A percentile compares a stretch with the other conserved stretches of the same genome.
These are phyloP conservation scores for Selenicereus undatus DNA, from an alignment of 148 eudicot genomes.

Conservation along the genomic window DNA sequence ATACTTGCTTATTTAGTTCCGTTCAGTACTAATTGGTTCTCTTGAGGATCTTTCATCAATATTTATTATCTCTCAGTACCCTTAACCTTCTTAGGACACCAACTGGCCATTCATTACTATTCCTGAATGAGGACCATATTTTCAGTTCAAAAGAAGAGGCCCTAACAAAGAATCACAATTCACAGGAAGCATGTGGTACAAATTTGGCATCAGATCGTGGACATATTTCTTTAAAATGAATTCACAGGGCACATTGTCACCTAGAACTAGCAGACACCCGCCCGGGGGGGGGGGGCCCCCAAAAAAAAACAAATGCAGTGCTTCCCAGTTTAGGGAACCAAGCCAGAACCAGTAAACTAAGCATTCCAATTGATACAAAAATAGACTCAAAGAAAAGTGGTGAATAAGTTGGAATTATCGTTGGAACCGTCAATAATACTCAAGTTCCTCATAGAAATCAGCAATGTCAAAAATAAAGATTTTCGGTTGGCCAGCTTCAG, in stretches of 20 bases:
- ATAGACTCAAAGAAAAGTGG: background rate
- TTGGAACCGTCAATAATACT: background rate
- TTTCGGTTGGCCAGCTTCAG: background rate
- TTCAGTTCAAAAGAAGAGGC: too few relatives aligned
- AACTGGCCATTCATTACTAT: too few relatives aligned
- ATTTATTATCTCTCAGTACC: too few relatives aligned
- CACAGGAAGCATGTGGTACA: background rate
- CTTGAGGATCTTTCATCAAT: too few relatives aligned
- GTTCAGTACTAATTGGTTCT: too few relatives aligned
- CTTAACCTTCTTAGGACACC: too few relatives aligned
- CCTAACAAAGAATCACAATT: too few relatives aligned
- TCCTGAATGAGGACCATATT: too few relatives aligned
- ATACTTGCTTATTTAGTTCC: too few relatives aligned
- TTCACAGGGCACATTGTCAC: background rate
- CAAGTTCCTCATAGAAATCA: background rate
- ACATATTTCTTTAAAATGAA: background rate
- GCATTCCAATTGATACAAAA: background rate
- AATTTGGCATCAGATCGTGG: background rate
- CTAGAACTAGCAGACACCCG: background rate
- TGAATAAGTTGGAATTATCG: background rate
- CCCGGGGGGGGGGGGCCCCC: too few relatives aligned
- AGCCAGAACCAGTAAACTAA: background rate
- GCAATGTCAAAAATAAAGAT: background rate
- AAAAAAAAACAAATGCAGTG: background rate
- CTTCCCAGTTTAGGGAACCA: slow-evolving; percentile 1